Evolutionary conservation across 768 basidiomycete genomes (phyloP).

Genomic region (Suillus americanus): DNA sequence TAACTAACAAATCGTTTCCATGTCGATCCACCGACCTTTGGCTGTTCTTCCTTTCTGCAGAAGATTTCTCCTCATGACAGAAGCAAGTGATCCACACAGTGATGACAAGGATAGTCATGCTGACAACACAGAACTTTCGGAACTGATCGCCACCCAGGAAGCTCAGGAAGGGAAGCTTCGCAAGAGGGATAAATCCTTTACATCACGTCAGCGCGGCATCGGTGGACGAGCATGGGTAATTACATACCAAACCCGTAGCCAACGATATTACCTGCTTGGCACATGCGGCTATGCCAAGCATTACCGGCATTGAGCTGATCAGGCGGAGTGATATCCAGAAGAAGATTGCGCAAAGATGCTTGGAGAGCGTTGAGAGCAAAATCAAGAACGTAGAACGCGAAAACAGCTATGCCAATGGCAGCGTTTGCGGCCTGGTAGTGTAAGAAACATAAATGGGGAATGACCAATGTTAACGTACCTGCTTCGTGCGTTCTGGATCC

Average conservation of each 20-base stretch:
- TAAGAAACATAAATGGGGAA: not conserved
- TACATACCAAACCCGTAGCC: constrained; percentile 86
- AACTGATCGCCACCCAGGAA: constrained; percentile 92
- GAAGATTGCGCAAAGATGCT: constrained; percentile 89
- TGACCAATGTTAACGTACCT: constrained; percentile 42
- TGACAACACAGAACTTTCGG: constrained; percentile 91
- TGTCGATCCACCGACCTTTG: constrained; percentile 1
- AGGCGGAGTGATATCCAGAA: constrained; percentile 87
- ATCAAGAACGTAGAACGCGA: constrained; percentile 91
- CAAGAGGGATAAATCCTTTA: constrained; percentile 86
- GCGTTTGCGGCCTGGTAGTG: constrained; percentile 55
- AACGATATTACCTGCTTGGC: constrained; percentile 93
- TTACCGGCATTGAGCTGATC: constrained; percentile 91
- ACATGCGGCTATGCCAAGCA: constrained; percentile 97
- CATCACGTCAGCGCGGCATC: constrained; percentile 9
- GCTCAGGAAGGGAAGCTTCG: constrained; percentile 70
- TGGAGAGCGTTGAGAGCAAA: constrained; percentile 97
- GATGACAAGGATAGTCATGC: constrained; percentile 70
- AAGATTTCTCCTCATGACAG: constrained; percentile 78
- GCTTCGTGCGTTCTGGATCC: constrained; percentile 71
- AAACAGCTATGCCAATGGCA: constrained; percentile 83
- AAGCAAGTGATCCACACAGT: constrained; percentile 91
- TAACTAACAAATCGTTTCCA: constrained; percentile 3
- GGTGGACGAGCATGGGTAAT: not conserved
- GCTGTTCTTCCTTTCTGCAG: constrained; percentile 41